Conservation (phyloP, 345 rosid species). For the Salix dunnii region DNA sequence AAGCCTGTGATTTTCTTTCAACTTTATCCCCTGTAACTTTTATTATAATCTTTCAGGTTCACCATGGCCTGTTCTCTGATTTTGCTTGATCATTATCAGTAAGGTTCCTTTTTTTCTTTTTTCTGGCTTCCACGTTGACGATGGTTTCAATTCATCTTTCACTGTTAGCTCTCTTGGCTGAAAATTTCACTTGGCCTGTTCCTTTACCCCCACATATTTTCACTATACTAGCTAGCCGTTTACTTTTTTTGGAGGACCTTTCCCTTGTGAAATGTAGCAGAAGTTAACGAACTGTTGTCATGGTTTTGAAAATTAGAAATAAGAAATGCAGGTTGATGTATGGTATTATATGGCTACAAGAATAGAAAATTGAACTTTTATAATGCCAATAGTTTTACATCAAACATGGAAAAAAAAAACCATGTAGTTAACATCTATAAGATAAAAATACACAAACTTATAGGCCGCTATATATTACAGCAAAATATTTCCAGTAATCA, state of each 20-base stretch:
- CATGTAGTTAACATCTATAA: not conserved
- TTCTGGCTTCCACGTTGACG: not conserved
- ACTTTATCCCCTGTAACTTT: not conserved
- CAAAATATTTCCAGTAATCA: constrained; percentile 7
- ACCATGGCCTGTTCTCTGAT: not conserved
- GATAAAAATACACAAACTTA: constrained; percentile 3
- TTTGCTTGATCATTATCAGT: not conserved
- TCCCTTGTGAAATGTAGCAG: not conserved
- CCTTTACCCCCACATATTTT: not conserved
- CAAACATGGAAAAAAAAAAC: not conserved
- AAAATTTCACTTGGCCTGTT: not conserved
- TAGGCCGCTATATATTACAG: constrained; percentile 11
- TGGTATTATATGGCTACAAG: not conserved
- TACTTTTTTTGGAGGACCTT: not conserved
- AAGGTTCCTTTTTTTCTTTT: not conserved
- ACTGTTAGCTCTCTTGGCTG: not conserved
- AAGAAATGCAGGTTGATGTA: not conserved
- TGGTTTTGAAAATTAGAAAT: not conserved
- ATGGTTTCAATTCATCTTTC: not conserved
- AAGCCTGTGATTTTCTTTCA: not conserved
- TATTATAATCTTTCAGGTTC: not conserved
- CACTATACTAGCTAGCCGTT: not conserved
- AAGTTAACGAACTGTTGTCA: not conserved
- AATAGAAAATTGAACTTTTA: not conserved
- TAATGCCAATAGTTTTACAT: not conserved